A percentile compares a stretch with the other conserved stretches of the same genome.
Conservation (phyloP, 1,284 basidiomycete genomes). For the Boletus sp. region DNA sequence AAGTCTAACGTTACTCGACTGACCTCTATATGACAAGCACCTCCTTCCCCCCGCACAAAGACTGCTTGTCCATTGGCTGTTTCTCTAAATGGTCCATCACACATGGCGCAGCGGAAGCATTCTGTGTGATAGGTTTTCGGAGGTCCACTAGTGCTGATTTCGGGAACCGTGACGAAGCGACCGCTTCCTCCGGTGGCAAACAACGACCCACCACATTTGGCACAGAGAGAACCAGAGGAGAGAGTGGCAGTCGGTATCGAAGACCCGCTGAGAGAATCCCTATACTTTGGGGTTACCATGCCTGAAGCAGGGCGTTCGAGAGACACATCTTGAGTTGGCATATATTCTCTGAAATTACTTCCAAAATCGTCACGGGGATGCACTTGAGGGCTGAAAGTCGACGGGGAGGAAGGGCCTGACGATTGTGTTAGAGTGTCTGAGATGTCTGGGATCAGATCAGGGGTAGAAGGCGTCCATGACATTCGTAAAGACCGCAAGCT, state of each 20-base stretch:
- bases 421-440: slow-evolving; percentile 59
- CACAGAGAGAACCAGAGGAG: slow-evolving; percentile 43
- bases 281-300: slow-evolving; percentile 24
- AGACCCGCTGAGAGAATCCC: slow-evolving; percentile 21
- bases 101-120: slow-evolving; percentile 72
- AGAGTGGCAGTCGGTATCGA: slow-evolving; percentile 27
- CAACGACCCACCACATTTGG: slow-evolving; percentile 56
- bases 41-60: slow-evolving; percentile 61
- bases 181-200: slow-evolving; percentile 55
- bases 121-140: slow-evolving; percentile 64
- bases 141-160: slow-evolving; percentile 43
- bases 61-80: slow-evolving; percentile 57
- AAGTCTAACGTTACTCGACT: slow-evolving; percentile 22
- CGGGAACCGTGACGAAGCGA: slow-evolving; percentile 67
- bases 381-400: slow-evolving; percentile 36
- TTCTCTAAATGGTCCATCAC: slow-evolving; percentile 62
- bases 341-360: slow-evolving; percentile 10
- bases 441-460: slow-evolving; percentile 60
- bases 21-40: slow-evolving; percentile 73
- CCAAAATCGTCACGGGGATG: slow-evolving; percentile 13
- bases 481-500: slow-evolving; percentile 30
- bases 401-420: slow-evolving; percentile 57
- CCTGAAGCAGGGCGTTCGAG: slow-evolving; percentile 12
- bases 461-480: slow-evolving; percentile 46
- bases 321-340: slow-evolving; percentile 2